Conservation (phyloP, 225 moss, liverwort and hornwort species). For the Lunularia cruciata region DNA sequence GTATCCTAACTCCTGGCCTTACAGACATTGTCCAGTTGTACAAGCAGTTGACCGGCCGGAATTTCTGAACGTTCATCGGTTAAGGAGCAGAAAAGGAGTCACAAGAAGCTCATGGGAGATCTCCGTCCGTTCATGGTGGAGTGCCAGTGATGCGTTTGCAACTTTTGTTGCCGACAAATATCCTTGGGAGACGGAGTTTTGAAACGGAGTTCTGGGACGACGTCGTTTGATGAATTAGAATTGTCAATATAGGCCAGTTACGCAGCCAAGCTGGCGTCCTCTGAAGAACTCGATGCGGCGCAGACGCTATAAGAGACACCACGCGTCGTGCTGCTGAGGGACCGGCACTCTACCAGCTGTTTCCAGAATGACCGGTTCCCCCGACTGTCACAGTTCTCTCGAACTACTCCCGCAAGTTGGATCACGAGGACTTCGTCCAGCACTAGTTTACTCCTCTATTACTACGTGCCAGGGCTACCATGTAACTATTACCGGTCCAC, state of each 20-base stretch:
- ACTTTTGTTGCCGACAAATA: neutral
- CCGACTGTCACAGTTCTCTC: neutral
- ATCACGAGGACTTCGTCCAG: neutral
- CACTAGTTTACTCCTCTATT: neutral
- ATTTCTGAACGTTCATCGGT: too few relatives aligned
- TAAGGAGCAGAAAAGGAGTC: neutral
- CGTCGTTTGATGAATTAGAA: neutral
- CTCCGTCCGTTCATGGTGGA: neutral
- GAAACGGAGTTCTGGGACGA: neutral
- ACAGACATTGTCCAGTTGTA: too few relatives aligned
- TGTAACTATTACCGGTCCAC: neutral
- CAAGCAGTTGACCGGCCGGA: too few relatives aligned
- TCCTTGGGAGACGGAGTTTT: neutral
- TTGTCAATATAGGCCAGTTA: neutral
- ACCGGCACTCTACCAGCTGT: neutral
- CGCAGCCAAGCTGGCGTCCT: neutral
- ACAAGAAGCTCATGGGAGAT: neutral
- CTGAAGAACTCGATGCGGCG: neutral
- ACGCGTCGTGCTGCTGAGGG: neutral
- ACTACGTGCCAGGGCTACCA: conserved; percentile 4
- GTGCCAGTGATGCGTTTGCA: neutral
- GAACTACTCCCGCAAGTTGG: neutral
- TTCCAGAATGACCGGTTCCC: neutral
- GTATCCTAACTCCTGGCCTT: too few relatives aligned
- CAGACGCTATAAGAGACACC: neutral